Conservation (phyloP, 2,329 filamentous ascomycete genomes). For the Endothia cerciana region DNA sequence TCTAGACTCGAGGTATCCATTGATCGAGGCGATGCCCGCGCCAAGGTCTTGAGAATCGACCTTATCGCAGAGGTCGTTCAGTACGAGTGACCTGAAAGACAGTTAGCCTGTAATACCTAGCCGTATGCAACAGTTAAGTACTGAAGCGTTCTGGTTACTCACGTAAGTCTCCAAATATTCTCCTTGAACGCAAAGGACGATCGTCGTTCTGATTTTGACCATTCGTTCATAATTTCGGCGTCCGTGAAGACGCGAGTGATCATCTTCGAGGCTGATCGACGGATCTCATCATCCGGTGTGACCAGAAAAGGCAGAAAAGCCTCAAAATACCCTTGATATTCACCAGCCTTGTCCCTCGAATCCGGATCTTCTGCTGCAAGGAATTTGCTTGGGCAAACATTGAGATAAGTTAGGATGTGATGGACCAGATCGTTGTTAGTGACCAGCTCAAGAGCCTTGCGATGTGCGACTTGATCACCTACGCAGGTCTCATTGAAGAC, state of each 20-base stretch:
- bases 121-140: neutral
- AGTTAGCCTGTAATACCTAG: neutral
- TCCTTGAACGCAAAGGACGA: conserved; percentile 44
- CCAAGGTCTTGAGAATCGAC: conserved; percentile 48
- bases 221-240: conserved; percentile 40
- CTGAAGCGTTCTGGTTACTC: conserved; percentile 32
- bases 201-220: conserved; percentile 43
- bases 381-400: conserved; percentile 55
- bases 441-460: conserved; percentile 45
- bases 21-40: conserved; percentile 51
- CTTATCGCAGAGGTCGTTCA: conserved; percentile 55
- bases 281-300: conserved; percentile 54
- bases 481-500: conserved; percentile 44
- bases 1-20: conserved; percentile 60
- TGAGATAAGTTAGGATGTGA: conserved; percentile 61
- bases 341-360: conserved; percentile 38
- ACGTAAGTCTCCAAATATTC: conserved; percentile 60
- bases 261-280: conserved; percentile 52
- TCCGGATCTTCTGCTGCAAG: conserved; percentile 47
- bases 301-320: conserved; percentile 59
- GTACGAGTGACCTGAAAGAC: conserved; percentile 44
- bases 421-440: conserved; percentile 49
- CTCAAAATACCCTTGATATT: conserved; percentile 52
- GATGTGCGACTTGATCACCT: conserved; percentile 44
- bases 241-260: conserved; percentile 52